A percentile compares a stretch with the other conserved stretches of the same genome.
These are phyloP conservation scores for Acidiella bohemica DNA, from an alignment of 495 filamentous ascomycete genomes.

Conservation along the genomic window DNA sequence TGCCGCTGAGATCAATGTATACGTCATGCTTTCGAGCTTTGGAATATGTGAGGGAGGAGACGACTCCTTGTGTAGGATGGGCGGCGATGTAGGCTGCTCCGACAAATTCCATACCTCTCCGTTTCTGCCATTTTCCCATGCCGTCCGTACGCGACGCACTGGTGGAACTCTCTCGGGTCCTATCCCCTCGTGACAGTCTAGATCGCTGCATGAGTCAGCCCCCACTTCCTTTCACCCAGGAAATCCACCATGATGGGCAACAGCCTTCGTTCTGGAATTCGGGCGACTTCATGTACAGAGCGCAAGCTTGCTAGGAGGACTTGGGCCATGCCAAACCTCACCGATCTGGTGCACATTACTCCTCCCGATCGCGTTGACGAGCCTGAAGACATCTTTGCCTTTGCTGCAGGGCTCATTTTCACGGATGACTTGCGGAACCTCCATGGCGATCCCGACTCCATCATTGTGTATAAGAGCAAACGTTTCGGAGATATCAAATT, in stretches of 20 bases:
- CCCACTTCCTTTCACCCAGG: too few species aligned
- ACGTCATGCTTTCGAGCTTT: background rate
- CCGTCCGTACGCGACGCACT: too few species aligned
- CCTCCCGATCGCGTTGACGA: constrained; percentile 10
- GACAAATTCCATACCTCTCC: too few species aligned
- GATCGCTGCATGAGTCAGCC: too few species aligned
- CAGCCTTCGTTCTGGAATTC: too few species aligned
- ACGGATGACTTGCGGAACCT: constrained; percentile 58
- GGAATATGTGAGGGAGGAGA: background rate
- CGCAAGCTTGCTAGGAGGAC: background rate
- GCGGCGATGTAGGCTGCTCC: too few species aligned
- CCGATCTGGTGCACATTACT: constrained; percentile 14
- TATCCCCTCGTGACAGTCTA: too few species aligned
- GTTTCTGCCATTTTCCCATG: too few species aligned
- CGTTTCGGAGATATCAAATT: constrained; percentile 32
- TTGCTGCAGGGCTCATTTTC: constrained; percentile 57
- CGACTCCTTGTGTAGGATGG: background rate
- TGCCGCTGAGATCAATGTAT: constrained; percentile 6
- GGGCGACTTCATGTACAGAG: background rate
- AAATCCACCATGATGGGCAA: too few species aligned
- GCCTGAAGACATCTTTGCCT: constrained; percentile 54
- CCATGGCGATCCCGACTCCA: constrained; percentile 58
- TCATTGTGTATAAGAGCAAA: constrained; percentile 47
- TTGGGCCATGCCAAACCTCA: constrained; percentile 10
- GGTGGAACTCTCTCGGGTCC: too few species aligned